Evolutionary conservation across 2,329 filamentous ascomycete species (phyloP), one percentile per base, ranked within the genome.

Genomic region (Hypoxylon sp.): DNA sequence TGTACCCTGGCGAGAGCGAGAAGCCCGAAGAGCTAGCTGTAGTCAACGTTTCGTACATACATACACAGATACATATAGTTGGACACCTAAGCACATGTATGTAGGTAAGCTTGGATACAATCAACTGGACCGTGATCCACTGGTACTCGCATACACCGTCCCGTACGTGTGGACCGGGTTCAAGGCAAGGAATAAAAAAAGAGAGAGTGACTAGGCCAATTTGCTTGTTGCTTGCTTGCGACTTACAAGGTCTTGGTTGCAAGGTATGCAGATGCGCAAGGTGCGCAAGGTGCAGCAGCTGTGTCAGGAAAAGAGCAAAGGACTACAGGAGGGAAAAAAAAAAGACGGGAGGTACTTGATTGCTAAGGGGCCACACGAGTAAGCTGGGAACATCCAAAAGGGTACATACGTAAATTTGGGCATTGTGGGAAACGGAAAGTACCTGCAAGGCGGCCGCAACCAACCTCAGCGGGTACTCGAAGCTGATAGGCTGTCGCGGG

Each of bases 401-500:
- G 24, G 24, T 27, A 27, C 24, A 3, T 27, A 27, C 24, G 24
- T 5, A 27, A 27, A 66, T 52, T 52, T 56, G 46, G n/a, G n/a
- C n/a, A n/a, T n/a, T n/a, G n/a, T n/a, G n/a, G 57, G 39, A 53
- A 63, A 52, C 24, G 57, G 39, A 53, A 63, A 52, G 53, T 66
- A 66, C 57, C 65, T 70, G 58, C 65, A 62, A 68, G 55, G 58
- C 65, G 68, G 61, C 55, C 65, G 65, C 47, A 65, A 21, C 68
- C 58, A 68, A 70, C 65, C 61, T 60, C 56, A 39, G 35, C 53
- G 37, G 39, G 63, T 62, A n/a, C 63, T 67, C 61, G 50, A 60
- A 65, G 57, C 39, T 71, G 8, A 71, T 66, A 67, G 69, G 69
- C 51, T 51, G 62, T 69, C 66, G 64, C 60, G 69, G 65, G 67